Evolutionary conservation across 2,329 filamentous ascomycete genomes (phyloP).

Genomic region (Fusarium sp.): DNA sequence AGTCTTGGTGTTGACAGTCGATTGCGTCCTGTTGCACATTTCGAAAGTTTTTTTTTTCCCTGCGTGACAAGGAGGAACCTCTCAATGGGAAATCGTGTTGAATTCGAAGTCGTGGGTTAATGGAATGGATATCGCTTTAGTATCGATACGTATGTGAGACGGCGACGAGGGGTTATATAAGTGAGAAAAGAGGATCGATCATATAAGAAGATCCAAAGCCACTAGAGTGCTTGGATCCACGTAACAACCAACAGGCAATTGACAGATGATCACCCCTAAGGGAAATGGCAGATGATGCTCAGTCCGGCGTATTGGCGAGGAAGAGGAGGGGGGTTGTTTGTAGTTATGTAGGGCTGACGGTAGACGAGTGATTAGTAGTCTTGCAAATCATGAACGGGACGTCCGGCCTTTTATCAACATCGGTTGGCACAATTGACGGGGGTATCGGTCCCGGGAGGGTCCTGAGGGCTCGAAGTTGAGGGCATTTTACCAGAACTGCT

Average conservation of each 20-base stretch:
- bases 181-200: background rate
- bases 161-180: background rate
- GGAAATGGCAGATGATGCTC: slow-evolving; percentile 5
- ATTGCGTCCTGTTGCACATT: slow-evolving; percentile 4
- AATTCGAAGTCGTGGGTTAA: background rate
- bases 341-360: slow-evolving; percentile 42
- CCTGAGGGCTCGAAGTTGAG: slow-evolving; percentile 9
- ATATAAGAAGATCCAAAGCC: slow-evolving; percentile 3
- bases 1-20: slow-evolving; percentile 6
- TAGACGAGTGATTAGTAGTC: slow-evolving; percentile 20
- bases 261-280: background rate
- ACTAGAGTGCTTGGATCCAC: background rate
- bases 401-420: slow-evolving; percentile 39
- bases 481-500: slow-evolving; percentile 14
- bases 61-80: background rate
- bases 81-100: too few species aligned
- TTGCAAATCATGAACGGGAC: slow-evolving; percentile 33
- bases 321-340: background rate
- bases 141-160: background rate
- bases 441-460: slow-evolving; percentile 13
- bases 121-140: background rate
- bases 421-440: slow-evolving; percentile 18
- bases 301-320: background rate
- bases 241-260: background rate
- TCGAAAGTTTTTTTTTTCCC: background rate